These are phyloP conservation scores for Lactarius hatsudake DNA, from an alignment of 768 basidiomycete genomes.

Conservation along the genomic window DNA sequence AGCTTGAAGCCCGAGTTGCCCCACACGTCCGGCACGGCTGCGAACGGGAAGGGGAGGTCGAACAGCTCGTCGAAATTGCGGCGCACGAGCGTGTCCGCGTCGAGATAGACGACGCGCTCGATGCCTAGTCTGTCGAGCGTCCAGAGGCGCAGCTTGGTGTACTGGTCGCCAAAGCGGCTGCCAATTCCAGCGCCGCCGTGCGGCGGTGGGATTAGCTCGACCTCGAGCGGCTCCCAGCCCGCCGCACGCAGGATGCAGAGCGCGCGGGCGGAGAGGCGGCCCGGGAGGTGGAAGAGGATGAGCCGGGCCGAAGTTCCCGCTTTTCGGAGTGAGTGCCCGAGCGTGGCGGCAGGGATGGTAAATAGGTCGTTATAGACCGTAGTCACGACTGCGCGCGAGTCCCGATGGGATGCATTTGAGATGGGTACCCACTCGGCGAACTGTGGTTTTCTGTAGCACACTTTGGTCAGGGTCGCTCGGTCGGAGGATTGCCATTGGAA, in stretches of 20 bases:
- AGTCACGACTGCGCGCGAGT: conserved; percentile 33
- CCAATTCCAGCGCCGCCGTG: conserved; percentile 38
- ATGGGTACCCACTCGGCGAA: conserved; percentile 1
- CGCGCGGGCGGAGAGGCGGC: conserved; percentile 38
- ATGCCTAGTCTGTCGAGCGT: conserved; percentile 38
- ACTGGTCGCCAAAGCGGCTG: conserved; percentile 41
- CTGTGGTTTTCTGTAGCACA: conserved; percentile 12
- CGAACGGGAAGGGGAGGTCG: conserved; percentile 41
- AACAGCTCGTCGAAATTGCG: conserved; percentile 47
- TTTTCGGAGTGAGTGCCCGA: conserved; percentile 36
- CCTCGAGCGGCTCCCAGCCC: conserved; percentile 40
- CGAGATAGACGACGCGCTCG: conserved; percentile 39
- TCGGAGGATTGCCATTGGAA: not conserved
- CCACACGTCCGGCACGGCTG: conserved; percentile 43
- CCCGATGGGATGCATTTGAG: not conserved
- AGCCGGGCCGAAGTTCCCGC: conserved; percentile 35
- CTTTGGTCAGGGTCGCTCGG: not conserved
- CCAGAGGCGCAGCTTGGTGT: conserved; percentile 46
- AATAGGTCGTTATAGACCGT: conserved; percentile 36
- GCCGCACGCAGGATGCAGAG: conserved; percentile 40
- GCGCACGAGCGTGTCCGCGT: conserved; percentile 43
- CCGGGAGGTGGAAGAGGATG: conserved; percentile 36
- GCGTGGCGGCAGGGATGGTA: conserved; percentile 34
- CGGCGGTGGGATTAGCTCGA: conserved; percentile 41
- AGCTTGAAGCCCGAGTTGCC: conserved; percentile 36